A percentile compares a stretch with the other conserved stretches of the same genome.
Conservation (phyloP, 2,329 filamentous ascomycete genomes). For the Dothidotthia symphoricarpi region DNA sequence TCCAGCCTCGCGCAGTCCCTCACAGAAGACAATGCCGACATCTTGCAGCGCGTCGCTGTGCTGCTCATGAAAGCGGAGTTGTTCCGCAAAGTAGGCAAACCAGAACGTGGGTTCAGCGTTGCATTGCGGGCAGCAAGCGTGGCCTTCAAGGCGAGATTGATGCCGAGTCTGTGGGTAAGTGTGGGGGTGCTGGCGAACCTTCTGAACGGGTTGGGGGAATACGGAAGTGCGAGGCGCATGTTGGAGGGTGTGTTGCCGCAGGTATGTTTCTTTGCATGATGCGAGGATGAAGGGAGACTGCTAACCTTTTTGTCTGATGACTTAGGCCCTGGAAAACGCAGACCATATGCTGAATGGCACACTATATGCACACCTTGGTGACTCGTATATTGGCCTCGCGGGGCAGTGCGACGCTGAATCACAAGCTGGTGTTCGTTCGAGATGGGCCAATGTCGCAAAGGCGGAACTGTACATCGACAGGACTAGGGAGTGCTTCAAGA, state of each 20-base stretch:
- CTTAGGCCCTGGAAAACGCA: conserved; percentile 62
- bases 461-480: conserved; percentile 39
- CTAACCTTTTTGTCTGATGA: conserved; percentile 3
- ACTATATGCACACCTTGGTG: conserved; percentile 69
- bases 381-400: conserved; percentile 76
- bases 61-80: conserved; percentile 71
- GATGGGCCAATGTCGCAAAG: conserved; percentile 25
- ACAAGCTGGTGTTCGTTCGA: conserved; percentile 12
- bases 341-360: conserved; percentile 61
- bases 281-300: not conserved
- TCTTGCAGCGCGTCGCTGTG: conserved; percentile 68
- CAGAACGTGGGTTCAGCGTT: conserved; percentile 74
- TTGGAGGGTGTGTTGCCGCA: conserved; percentile 71
- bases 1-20: conserved; percentile 53
- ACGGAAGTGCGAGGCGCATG: conserved; percentile 62
- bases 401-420: conserved; percentile 44
- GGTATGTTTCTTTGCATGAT: conserved; percentile 42
- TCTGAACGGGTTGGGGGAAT: conserved; percentile 69
- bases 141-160: conserved; percentile 66
- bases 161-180: conserved; percentile 71
- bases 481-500: conserved; percentile 54
- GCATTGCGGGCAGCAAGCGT: conserved; percentile 72
- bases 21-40: conserved; percentile 58
- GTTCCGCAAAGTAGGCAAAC: conserved; percentile 64
- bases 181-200: conserved; percentile 66